These are phyloP conservation scores for Hygrocybe coccinea DNA, from an alignment of 768 basidiomycete species.

Conservation along the genomic window DNA sequence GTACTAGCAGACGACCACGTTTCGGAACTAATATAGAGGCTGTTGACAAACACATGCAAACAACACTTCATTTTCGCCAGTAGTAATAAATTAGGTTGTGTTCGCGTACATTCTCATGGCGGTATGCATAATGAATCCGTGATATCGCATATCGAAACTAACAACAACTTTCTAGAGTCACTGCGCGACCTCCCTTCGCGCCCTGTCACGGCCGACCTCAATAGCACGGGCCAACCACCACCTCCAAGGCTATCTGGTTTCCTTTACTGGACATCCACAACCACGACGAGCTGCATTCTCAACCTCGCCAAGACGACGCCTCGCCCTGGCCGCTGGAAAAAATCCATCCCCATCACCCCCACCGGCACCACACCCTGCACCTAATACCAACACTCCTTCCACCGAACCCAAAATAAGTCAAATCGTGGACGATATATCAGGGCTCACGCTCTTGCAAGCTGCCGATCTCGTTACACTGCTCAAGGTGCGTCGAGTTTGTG, in stretches of 20 bases:
- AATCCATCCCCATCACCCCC: constrained; percentile 36
- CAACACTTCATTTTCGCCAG: too few relatives aligned
- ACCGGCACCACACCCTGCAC: constrained; percentile 43
- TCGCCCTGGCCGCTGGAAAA: constrained; percentile 23
- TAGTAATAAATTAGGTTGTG: too few relatives aligned
- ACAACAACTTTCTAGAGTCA: neutral
- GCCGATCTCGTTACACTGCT: constrained; percentile 88
- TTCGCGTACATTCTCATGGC: too few relatives aligned
- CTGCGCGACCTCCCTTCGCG: neutral
- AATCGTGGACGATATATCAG: constrained; percentile 91
- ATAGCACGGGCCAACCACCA: neutral
- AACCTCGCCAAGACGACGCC: constrained; percentile 25
- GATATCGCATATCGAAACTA: neutral
- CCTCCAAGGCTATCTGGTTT: neutral
- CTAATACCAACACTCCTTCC: constrained; percentile 35
- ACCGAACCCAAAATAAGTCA: constrained; percentile 65
- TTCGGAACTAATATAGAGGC: too few relatives aligned
- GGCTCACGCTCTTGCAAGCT: constrained; percentile 85
- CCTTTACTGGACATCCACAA: neutral
- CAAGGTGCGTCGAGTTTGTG: constrained; percentile 55
- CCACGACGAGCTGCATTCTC: constrained; percentile 16
- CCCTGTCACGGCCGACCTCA: neutral
- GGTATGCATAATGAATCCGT: neutral
- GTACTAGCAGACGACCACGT: too few relatives aligned
- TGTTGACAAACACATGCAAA: too few relatives aligned